A percentile compares a stretch with the other conserved stretches of the same genome.
phyloP scores from a whole-genome alignment of 192 early-diverging fungal genomes.

The Backusella liffmaniae region DNA sequence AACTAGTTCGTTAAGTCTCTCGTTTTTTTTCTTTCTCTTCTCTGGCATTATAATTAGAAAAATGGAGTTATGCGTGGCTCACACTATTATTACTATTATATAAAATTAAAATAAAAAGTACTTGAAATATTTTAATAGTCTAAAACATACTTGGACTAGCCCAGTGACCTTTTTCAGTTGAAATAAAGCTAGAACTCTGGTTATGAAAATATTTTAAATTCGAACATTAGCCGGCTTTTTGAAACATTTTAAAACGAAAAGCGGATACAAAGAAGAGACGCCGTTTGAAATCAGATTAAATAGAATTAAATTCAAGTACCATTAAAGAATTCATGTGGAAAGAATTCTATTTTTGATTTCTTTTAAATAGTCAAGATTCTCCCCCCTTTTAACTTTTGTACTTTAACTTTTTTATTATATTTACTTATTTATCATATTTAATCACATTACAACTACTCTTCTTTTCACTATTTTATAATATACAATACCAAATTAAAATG shows the following conservation, averaged over 20 bases:
- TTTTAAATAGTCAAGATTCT: not conserved
- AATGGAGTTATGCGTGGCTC: not conserved
- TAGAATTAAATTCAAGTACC: not conserved
- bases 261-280: not conserved
- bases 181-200: not conserved
- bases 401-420: not conserved
- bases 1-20: not conserved
- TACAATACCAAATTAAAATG: not conserved
- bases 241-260: not conserved
- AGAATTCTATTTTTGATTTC: constrained; percentile 4
- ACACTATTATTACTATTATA: not conserved
- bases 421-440: not conserved
- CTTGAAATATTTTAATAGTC: not conserved
- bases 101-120: not conserved
- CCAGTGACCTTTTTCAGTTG: not conserved
- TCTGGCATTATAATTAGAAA: not conserved
- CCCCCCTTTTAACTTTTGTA: not conserved
- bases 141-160: not conserved
- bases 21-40: not conserved
- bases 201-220: not conserved
- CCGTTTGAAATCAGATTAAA: not conserved
- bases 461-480: not conserved
- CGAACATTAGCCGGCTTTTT: not conserved
- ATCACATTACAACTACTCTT: not conserved
- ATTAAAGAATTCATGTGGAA: not conserved